Conservation (phyloP, 176 grass and related monocot genomes). For the Oryza glaberrima region DNA sequence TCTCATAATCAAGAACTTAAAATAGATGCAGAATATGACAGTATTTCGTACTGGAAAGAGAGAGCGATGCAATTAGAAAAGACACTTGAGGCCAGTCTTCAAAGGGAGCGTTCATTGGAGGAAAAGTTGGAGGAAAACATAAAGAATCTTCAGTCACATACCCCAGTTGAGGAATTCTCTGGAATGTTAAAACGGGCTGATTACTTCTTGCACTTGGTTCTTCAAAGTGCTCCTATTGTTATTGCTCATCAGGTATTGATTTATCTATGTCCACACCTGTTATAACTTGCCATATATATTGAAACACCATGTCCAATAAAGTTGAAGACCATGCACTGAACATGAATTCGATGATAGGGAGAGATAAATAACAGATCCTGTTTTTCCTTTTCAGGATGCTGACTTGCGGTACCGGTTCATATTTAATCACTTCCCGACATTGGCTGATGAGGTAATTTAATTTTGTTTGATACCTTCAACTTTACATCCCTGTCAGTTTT, state of each 20-base stretch:
- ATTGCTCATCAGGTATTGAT: constrained; percentile 86
- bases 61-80: constrained; percentile 57
- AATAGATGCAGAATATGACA: constrained; percentile 61
- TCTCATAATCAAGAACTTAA: constrained; percentile 63
- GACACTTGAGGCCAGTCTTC: constrained; percentile 62
- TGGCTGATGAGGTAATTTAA: constrained; percentile 82
- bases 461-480: constrained; percentile 1
- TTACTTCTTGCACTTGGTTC: constrained; percentile 97
- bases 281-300: constrained; percentile 26
- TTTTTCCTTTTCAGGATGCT: constrained; percentile 63
- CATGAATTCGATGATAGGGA: constrained; percentile 7
- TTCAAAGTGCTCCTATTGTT: constrained; percentile 90
- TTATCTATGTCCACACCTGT: constrained; percentile 22
- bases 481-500: background rate
- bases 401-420: constrained; percentile 95
- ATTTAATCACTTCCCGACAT: constrained; percentile 93
- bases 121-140: constrained; percentile 68
- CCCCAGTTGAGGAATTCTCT: constrained; percentile 83
- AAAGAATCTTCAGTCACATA: constrained; percentile 68
- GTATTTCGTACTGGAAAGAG: constrained; percentile 73
- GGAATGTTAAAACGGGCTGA: constrained; percentile 79
- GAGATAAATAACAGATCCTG: constrained; percentile 18
- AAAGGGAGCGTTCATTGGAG: constrained; percentile 68
- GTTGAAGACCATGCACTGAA: background rate
- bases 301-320: constrained; percentile 10